Conservation (phyloP, 805 yeast genomes). For the Candida anglica region DNA sequence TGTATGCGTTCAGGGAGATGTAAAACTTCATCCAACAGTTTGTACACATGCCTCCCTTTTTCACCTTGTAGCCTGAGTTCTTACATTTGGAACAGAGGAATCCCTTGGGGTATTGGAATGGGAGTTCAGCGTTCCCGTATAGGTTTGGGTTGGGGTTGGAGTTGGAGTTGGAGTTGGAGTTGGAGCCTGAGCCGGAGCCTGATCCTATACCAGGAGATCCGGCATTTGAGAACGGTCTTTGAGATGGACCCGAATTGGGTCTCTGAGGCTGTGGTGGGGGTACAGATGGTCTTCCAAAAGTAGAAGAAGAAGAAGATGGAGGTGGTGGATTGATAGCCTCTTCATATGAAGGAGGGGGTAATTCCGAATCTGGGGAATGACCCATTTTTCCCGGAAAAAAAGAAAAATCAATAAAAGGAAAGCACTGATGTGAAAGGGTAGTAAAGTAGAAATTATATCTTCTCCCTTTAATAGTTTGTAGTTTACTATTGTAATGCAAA, state of each 20-base stretch:
- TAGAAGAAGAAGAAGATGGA: conserved; percentile 7
- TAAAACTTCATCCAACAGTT: conserved; percentile 29
- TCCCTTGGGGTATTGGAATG: conserved; percentile 28
- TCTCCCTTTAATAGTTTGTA: no score
- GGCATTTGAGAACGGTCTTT: no score
- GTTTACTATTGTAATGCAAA: no score
- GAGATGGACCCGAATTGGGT: conserved; percentile 5
- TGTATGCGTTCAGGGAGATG: conserved; percentile 30
- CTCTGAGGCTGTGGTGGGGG: conserved; percentile 10
- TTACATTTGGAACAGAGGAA: conserved; percentile 28
- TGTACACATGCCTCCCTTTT: conserved; percentile 20
- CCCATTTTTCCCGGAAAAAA: no score
- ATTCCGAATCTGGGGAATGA: background rate
- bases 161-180: conserved; percentile 1
- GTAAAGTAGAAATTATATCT: no score
- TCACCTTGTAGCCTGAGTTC: conserved; percentile 29
- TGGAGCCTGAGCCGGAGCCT: no score
- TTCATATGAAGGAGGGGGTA: conserved; percentile 45
- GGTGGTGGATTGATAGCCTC: conserved; percentile 32
- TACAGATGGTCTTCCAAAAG: no score
- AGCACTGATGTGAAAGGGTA: no score
- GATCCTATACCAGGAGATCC: no score
- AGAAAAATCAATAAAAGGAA: no score
- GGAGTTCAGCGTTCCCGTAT: conserved; percentile 15
- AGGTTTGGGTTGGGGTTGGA: conserved; percentile 5